These are phyloP conservation scores for Penicillium subrubescens DNA, from an alignment of 495 filamentous ascomycete genomes.

Conservation along the genomic window DNA sequence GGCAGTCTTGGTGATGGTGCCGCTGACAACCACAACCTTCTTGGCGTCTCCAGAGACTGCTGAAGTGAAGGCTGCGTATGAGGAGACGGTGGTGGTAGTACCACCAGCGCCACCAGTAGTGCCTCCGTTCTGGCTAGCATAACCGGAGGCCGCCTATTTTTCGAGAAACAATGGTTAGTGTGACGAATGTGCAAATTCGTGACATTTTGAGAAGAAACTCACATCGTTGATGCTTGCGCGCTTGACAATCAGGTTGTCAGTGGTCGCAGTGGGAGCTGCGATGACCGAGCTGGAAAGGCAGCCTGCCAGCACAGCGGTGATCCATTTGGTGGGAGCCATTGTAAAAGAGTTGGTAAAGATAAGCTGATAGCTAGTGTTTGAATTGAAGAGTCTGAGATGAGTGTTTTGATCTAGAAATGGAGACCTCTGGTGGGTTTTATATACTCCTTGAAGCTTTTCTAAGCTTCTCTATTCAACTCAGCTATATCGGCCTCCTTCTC, in stretches of 20 bases:
- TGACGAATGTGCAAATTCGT: neutral
- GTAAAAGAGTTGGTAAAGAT: conserved; percentile 15
- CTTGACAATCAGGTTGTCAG: conserved; percentile 22
- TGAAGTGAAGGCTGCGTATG: conserved; percentile 52
- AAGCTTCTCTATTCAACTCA: neutral
- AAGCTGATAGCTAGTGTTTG: conserved; percentile 8
- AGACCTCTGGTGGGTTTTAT: neutral
- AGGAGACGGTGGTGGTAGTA: conserved; percentile 59
- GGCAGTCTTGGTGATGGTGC: conserved; percentile 45
- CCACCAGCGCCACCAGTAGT: conserved; percentile 64
- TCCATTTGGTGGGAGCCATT: conserved; percentile 34
- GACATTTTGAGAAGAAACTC: neutral
- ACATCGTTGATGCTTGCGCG: conserved; percentile 35
- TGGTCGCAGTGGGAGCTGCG: conserved; percentile 32
- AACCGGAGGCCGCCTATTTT: conserved; percentile 35
- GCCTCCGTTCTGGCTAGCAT: conserved; percentile 49
- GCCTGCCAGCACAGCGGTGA: conserved; percentile 29
- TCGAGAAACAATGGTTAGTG: neutral
- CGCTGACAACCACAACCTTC: conserved; percentile 52
- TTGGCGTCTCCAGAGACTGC: conserved; percentile 48
- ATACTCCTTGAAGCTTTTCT: neutral
- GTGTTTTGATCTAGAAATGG: neutral
- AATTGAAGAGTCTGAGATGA: conserved; percentile 11
- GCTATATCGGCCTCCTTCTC: neutral
- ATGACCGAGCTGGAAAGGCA: conserved; percentile 33